Conservation (phyloP, 768 basidiomycete species). For the Amylocystis lapponica region DNA sequence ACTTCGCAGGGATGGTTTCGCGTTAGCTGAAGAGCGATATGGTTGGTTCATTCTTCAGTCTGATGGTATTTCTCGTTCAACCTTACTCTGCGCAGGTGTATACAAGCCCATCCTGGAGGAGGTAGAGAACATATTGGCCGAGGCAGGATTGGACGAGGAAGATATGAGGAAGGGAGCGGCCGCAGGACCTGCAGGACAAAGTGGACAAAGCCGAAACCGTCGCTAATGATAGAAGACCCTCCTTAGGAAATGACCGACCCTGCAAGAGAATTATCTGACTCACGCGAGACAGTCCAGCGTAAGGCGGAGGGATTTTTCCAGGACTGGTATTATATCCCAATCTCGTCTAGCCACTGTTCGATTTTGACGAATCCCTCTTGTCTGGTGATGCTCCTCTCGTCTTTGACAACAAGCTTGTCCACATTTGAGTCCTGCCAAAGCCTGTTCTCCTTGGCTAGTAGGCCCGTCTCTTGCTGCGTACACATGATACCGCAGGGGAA, state of each 20-base stretch:
- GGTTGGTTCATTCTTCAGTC: slow-evolving; percentile 35
- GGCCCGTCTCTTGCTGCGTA: slow-evolving; percentile 28
- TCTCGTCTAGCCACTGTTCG: slow-evolving; percentile 50
- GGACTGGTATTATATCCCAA: slow-evolving; percentile 41
- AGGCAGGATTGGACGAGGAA: slow-evolving; percentile 81
- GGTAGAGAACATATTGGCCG: slow-evolving; percentile 75
- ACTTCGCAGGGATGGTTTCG: slow-evolving; percentile 73
- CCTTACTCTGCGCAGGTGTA: slow-evolving; percentile 33
- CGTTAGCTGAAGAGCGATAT: slow-evolving; percentile 67
- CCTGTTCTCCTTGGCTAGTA: slow-evolving; percentile 33
- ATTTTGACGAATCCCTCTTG: slow-evolving; percentile 35
- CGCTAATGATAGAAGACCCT: too few species aligned
- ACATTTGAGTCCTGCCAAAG: slow-evolving; percentile 32
- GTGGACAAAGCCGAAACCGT: slow-evolving; percentile 46
- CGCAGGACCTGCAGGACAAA: slow-evolving; percentile 30
- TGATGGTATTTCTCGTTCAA: neutral
- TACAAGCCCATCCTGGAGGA: slow-evolving; percentile 83
- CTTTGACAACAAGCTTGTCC: slow-evolving; percentile 9
- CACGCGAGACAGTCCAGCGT: too few species aligned
- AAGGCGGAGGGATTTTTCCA: too few species aligned
- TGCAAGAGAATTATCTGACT: too few species aligned
- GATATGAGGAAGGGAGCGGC: slow-evolving; percentile 63
- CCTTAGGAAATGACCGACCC: too few species aligned
- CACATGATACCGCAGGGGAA: slow-evolving; percentile 54
- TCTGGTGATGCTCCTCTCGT: slow-evolving; percentile 23